Evolutionary conservation across 164 flowering plant genomes (phyloP).

Genomic region (Tetrastigma voinierianum): DNA sequence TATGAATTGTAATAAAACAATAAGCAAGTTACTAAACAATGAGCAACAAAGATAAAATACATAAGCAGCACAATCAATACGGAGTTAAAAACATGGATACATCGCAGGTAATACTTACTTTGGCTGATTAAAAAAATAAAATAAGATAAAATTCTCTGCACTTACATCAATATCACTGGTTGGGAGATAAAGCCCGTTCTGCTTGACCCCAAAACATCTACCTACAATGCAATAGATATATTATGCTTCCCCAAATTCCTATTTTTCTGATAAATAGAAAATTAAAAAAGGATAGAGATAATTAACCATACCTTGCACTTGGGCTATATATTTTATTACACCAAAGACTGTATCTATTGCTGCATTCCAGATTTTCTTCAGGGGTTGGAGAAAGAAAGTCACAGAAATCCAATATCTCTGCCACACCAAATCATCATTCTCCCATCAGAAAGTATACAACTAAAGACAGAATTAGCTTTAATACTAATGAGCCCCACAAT

Average conservation of each 20-base stretch:
- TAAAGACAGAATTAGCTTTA: too few relatives aligned
- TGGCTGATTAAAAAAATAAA: background rate
- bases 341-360: constrained; percentile 67
- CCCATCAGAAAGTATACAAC: too few relatives aligned
- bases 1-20: too few relatives aligned
- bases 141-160: background rate
- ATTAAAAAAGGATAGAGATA: background rate
- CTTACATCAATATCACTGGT: constrained; percentile 94
- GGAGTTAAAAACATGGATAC: too few relatives aligned
- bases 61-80: too few relatives aligned
- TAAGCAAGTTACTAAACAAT: too few relatives aligned
- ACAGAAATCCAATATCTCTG: constrained; percentile 95
- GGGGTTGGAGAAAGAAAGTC: constrained; percentile 87
- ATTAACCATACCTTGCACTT: constrained; percentile 44
- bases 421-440: too few relatives aligned
- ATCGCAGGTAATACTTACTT: too few relatives aligned
- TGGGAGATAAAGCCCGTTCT: constrained; percentile 94
- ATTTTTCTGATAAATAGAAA: background rate
- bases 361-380: constrained; percentile 60
- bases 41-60: too few relatives aligned
- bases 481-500: too few relatives aligned
- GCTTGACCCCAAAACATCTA: constrained; percentile 93
- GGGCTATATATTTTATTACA: constrained; percentile 81
- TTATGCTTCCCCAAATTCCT: too few relatives aligned
- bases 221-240: constrained; percentile 37